Conservation (phyloP, 768 basidiomycete genomes). For the Panaeolus cyanescens region DNA sequence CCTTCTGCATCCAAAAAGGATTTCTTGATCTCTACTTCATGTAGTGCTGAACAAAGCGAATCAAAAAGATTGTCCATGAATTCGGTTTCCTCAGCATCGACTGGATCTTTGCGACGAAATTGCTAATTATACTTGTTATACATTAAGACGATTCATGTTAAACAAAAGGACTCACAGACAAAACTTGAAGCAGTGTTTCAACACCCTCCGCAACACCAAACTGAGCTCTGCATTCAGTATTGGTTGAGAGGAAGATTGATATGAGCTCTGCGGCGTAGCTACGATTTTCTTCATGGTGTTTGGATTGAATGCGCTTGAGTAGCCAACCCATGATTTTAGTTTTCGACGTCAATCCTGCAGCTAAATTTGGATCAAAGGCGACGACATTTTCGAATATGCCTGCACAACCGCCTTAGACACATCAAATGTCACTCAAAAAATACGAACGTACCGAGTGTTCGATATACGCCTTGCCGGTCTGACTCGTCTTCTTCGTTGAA, state of each 20-base stretch:
- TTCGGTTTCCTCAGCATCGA: conserved; percentile 87
- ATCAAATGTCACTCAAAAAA: background rate
- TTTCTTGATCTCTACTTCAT: conserved; percentile 76
- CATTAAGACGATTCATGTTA: background rate
- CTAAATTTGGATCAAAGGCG: conserved; percentile 79
- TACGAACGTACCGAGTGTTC: conserved; percentile 68
- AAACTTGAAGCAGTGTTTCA: conserved; percentile 70
- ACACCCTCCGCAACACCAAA: conserved; percentile 78
- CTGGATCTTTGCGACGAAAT: conserved; percentile 85
- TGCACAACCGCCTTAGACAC: conserved; percentile 26
- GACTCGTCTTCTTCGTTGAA: conserved; percentile 92
- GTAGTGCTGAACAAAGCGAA: conserved; percentile 81
- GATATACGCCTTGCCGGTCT: conserved; percentile 90
- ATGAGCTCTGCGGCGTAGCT: conserved; percentile 92
- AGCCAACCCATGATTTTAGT: conserved; percentile 83
- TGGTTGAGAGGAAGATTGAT: conserved; percentile 86
- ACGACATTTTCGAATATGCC: conserved; percentile 94
- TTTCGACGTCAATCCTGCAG: conserved; percentile 67
- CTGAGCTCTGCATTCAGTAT: conserved; percentile 64
- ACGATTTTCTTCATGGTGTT: conserved; percentile 85
- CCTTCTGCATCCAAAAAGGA: conserved; percentile 91
- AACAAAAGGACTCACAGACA: conserved; percentile 64
- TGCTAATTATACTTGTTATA: conserved; percentile 48
- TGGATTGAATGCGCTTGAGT: conserved; percentile 70
- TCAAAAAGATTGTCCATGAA: conserved; percentile 99